Evolutionary conservation across 305 asterid species (phyloP).

Genomic region (Rubia peregrina): DNA sequence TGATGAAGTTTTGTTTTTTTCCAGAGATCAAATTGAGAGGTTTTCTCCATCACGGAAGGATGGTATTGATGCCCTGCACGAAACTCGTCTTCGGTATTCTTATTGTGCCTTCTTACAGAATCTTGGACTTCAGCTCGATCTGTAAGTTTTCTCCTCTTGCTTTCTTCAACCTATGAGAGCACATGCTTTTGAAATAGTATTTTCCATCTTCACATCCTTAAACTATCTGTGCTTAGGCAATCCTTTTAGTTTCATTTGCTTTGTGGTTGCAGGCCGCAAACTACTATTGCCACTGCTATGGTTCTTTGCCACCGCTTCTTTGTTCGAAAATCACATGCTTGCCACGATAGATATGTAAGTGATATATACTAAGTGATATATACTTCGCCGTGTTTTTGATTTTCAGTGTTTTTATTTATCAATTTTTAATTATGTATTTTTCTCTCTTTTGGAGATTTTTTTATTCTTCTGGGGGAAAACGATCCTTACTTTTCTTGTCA

Average conservation of each 20-base stretch:
- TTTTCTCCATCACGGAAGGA: slow-evolving; percentile 92
- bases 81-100: slow-evolving; percentile 79
- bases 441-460: not conserved
- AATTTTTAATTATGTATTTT: not conserved
- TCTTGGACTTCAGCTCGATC: slow-evolving; percentile 76
- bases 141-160: slow-evolving; percentile 49
- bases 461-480: not conserved
- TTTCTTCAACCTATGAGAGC: not conserved
- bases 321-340: slow-evolving; percentile 85
- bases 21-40: slow-evolving; percentile 85
- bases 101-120: slow-evolving; percentile 89
- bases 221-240: not conserved
- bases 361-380: slow-evolving; percentile 24
- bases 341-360: slow-evolving; percentile 94
- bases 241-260: slow-evolving; percentile 4
- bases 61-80: slow-evolving; percentile 76
- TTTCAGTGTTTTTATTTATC: not conserved
- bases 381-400: too few species aligned
- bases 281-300: slow-evolving; percentile 92
- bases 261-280: slow-evolving; percentile 71
- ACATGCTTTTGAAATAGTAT: not conserved
- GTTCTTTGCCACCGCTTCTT: slow-evolving; percentile 96
- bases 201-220: not conserved
- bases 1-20: slow-evolving; percentile 55
- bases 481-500: not conserved